Percentiles rank a stretch among this genome's conserved stretches.
These are phyloP conservation scores for Pestalotiopsis sp. DNA, from an alignment of 2,329 filamentous ascomycete species.

Conservation along the genomic window DNA sequence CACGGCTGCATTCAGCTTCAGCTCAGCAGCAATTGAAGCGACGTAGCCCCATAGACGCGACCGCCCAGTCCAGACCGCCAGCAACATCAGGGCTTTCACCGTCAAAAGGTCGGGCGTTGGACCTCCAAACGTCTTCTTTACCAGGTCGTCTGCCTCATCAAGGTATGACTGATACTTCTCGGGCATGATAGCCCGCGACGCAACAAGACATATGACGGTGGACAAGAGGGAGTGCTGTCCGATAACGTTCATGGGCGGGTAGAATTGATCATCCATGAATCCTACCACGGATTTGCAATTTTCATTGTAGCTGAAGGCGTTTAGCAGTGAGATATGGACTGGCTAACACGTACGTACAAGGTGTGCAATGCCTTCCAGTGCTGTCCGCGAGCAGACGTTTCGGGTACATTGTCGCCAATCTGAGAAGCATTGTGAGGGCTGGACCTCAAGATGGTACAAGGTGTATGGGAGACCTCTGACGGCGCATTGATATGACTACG, in stretches of 20 bases:
- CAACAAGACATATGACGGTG: not conserved
- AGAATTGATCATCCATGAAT: conserved; percentile 2
- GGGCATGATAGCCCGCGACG: not conserved
- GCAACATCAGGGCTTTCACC: not conserved
- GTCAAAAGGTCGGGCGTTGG: not conserved
- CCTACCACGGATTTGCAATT: conserved; percentile 2
- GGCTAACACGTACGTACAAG: not conserved
- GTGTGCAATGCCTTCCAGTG: not conserved
- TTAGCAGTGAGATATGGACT: not conserved
- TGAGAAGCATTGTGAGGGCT: not conserved
- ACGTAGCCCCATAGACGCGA: conserved; percentile 2
- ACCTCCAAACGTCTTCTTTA: not conserved
- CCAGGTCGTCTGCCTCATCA: not conserved
- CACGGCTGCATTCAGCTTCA: conserved; percentile 2
- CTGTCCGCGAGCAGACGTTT: not conserved
- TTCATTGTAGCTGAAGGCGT: not conserved
- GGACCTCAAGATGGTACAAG: not conserved
- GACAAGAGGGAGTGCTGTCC: not conserved
- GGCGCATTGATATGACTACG: not conserved
- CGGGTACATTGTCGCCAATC: not conserved
- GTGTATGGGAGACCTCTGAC: not conserved
- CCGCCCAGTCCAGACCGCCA: conserved; percentile 2
- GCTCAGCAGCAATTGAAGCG: not conserved
- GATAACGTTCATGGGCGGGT: not conserved
- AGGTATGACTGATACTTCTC: not conserved